A percentile compares a stretch with the other conserved stretches of the same genome.
Conservation (phyloP, 352 stramenopile genomes). For the Globisporangium abappressorium region DNA sequence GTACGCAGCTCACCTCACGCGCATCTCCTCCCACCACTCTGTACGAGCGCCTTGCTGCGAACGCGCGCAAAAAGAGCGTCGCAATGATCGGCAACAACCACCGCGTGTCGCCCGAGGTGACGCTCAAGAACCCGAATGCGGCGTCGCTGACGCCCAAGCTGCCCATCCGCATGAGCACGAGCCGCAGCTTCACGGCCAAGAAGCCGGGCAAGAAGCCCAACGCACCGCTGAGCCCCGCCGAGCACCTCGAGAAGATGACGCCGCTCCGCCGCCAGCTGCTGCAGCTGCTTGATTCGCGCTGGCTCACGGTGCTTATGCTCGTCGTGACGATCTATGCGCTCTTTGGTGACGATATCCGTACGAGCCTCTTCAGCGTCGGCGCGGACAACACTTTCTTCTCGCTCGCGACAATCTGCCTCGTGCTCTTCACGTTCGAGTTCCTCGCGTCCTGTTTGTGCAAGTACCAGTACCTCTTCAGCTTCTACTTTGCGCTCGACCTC, state of each 20-base stretch:
- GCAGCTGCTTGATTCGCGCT: slow-evolving; percentile 67
- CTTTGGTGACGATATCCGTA: slow-evolving; percentile 90
- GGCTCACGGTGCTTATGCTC: slow-evolving; percentile 83
- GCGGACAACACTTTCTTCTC: slow-evolving; percentile 84
- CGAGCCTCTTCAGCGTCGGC: slow-evolving; percentile 61
- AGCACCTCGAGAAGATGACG: slow-evolving; percentile 40
- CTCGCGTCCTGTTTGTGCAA: slow-evolving; percentile 69
- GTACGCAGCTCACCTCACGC: background rate
- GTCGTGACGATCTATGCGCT: slow-evolving; percentile 91
- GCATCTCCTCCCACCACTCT: background rate
- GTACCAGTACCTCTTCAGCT: slow-evolving; percentile 81
- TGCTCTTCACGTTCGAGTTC: slow-evolving; percentile 90
- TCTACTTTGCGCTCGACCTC: slow-evolving; percentile 90
- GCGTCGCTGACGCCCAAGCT: slow-evolving; percentile 56
- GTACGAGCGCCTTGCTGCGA: no score
- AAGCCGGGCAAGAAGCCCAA: slow-evolving; percentile 14
- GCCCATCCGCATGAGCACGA: slow-evolving; percentile 39
- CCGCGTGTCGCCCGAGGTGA: slow-evolving; percentile 72
- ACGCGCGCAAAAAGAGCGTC: background rate
- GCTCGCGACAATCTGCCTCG: slow-evolving; percentile 84
- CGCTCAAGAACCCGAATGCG: slow-evolving; percentile 57
- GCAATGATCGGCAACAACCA: slow-evolving; percentile 38
- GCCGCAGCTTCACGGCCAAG: slow-evolving; percentile 20
- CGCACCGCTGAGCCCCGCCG: slow-evolving; percentile 21
- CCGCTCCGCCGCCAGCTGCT: slow-evolving; percentile 38